These are phyloP conservation scores for Botrytis squamosa DNA, from an alignment of 2,329 filamentous ascomycete genomes.

Conservation along the genomic window DNA sequence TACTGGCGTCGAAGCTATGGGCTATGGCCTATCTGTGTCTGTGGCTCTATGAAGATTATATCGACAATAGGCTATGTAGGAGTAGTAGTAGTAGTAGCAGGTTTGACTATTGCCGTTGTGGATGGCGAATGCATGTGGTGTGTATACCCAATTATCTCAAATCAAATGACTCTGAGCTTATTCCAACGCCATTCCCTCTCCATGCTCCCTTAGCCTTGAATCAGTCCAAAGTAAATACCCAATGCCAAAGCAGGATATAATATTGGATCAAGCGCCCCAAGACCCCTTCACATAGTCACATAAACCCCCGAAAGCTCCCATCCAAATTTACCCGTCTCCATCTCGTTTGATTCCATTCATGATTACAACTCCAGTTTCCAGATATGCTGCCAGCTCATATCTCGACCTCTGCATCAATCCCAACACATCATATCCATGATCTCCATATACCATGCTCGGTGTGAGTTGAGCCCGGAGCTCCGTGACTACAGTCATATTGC, in stretches of 20 bases:
- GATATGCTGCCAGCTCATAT: background rate
- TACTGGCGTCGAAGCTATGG: constrained; percentile 56
- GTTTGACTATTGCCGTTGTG: constrained; percentile 40
- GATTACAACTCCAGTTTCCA: background rate
- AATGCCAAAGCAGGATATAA: constrained; percentile 12
- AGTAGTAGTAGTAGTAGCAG: constrained; percentile 28
- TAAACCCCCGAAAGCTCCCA: constrained; percentile 2
- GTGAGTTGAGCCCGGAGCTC: constrained; percentile 1
- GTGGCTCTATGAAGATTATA: constrained; percentile 67
- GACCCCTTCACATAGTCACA: background rate
- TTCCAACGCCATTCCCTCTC: constrained; percentile 21
- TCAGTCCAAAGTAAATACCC: constrained; percentile 8
- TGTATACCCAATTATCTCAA: constrained; percentile 17
- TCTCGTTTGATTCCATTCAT: constrained; percentile 6
- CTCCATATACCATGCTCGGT: background rate
- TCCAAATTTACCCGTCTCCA: background rate
- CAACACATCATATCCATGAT: constrained; percentile 1
- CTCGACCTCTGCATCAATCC: background rate
- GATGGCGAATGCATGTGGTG: constrained; percentile 37
- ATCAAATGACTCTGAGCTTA: constrained; percentile 21
- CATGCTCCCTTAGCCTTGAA: constrained; percentile 10
- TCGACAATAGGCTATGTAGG: constrained; percentile 64
- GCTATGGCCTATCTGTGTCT: constrained; percentile 49
- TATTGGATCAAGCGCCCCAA: constrained; percentile 9
- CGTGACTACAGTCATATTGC: constrained; percentile 25